A percentile compares a stretch with the other conserved stretches of the same genome.
phyloP scores from a whole-genome alignment of 2,329 filamentous ascomycete species.

The Trichophyton benhamiae region DNA sequence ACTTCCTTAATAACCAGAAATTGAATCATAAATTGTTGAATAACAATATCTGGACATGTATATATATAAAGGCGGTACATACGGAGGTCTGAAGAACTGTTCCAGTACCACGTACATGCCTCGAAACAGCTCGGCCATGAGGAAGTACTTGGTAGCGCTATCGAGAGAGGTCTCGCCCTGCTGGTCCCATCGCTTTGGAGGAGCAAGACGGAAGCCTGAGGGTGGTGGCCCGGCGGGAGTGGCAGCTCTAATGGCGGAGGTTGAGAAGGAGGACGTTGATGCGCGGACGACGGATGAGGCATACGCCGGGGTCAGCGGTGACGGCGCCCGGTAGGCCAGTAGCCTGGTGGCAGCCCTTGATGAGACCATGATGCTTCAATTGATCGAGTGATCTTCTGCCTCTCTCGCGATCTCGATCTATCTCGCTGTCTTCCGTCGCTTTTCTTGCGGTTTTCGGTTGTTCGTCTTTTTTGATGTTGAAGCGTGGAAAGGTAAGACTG shows the following conservation, averaged over 20 bases:
- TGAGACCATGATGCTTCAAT: constrained; percentile 31
- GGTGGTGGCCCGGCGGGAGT: constrained; percentile 67
- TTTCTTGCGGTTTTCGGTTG: background rate
- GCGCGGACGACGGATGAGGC: constrained; percentile 27
- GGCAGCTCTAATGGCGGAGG: constrained; percentile 48
- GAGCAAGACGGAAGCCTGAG: constrained; percentile 64
- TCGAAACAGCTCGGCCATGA: constrained; percentile 87
- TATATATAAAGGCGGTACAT: constrained; percentile 38
- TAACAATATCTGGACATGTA: background rate
- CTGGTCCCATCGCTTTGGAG: constrained; percentile 67
- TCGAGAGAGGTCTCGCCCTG: constrained; percentile 65
- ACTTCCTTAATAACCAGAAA: background rate
- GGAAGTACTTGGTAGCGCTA: constrained; percentile 82
- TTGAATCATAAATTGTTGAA: background rate
- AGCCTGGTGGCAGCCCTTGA: constrained; percentile 34
- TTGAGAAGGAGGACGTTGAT: constrained; percentile 42
- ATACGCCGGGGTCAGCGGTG: constrained; percentile 17
- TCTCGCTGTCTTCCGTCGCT: background rate
- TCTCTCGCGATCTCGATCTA: background rate
- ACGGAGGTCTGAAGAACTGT: constrained; percentile 97
- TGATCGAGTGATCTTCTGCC: background rate
- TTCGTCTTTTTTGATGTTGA: constrained; percentile 1
- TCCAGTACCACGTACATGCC: constrained; percentile 97
- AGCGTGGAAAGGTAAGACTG: constrained; percentile 9
- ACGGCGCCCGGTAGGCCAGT: constrained; percentile 30